These are phyloP conservation scores for Penicillium sp. DNA, from an alignment of 2,329 filamentous ascomycete genomes.

Conservation along the genomic window DNA sequence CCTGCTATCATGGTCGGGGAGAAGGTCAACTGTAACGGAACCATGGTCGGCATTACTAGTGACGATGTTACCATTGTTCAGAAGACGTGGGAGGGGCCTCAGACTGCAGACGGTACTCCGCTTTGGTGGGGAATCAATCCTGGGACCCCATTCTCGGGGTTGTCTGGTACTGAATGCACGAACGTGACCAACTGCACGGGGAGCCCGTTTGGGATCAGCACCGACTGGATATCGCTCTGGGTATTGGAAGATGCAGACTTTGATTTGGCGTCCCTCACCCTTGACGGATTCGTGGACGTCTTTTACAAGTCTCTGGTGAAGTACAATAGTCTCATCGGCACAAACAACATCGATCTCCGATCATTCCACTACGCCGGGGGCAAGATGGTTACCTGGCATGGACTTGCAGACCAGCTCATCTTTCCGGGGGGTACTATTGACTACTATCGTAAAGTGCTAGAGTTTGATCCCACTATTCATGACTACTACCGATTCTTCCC, in stretches of 20 bases:
- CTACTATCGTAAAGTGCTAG: conserved; percentile 33
- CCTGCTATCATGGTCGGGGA: neutral
- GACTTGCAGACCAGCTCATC: conserved; percentile 36
- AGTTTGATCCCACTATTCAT: conserved; percentile 18
- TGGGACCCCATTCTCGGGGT: neutral
- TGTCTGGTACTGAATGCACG: neutral
- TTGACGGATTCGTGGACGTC: conserved; percentile 15
- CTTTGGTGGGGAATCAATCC: neutral
- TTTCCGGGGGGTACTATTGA: conserved; percentile 26
- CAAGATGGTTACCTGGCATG: conserved; percentile 44
- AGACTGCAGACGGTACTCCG: neutral
- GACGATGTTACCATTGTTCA: neutral
- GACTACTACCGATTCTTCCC: conserved; percentile 36
- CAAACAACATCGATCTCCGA: conserved; percentile 33
- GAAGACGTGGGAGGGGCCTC: neutral
- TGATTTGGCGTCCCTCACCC: neutral
- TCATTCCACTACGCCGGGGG: conserved; percentile 30
- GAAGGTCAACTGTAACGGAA: neutral
- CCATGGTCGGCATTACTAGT: neutral
- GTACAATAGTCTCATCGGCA: conserved; percentile 32
- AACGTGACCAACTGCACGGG: neutral
- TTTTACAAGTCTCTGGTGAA: conserved; percentile 21
- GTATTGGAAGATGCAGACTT: neutral
- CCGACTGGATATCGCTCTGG: neutral
- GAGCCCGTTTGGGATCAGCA: neutral